Evolutionary conservation across 179 eudicot species (phyloP), one percentile per base, ranked within the genome.

Genomic region (Nepenthes alata): DNA sequence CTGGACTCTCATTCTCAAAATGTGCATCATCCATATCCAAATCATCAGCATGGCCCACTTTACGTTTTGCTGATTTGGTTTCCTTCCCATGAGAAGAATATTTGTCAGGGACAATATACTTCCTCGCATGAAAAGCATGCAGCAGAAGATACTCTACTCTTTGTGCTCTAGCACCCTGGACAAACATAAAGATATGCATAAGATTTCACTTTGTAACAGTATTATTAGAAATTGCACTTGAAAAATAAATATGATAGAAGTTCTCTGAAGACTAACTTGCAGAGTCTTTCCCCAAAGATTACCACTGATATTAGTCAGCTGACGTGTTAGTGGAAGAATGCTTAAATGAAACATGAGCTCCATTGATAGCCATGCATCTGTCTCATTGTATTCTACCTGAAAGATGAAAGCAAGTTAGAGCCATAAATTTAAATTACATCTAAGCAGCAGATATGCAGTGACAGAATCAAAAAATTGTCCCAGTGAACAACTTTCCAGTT

Each of bases 251-350:
- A 7, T 36, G 5, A 52, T 53, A 66, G 35, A 13, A 39, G 51
- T 64, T 47, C 45, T 53, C 45, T 4, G 45, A 60, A 58, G 61
- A 65, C 72, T 76, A 63, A 87, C 98, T 82, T 93, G 98, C 58
- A 93, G 89, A 73, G 98, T 93, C 77, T 89, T 93, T 16, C 96
- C 95, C 98, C 98, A 93, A 35, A 89, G 93, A 67, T 93, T 93
- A 68, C 98, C 98, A 79, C 98, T 93, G 59, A 85, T 85, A 66
- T 85, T 91, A 44, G 98, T 93, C 69, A 93, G 78, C 69, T 86
- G 95, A 54, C 98, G 95, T 15, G 98, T 89, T 37, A 93, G 90
- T 51, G 98, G 98, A 66, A 93, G 98, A 70, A 89, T 65, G 74
- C 91, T 93, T 74, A 93, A 68, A 78, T 86, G 96, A 73, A 93